These are phyloP conservation scores for Rostrohypoxylon terebratum DNA, from an alignment of 495 filamentous ascomycete species.

Conservation along the genomic window DNA sequence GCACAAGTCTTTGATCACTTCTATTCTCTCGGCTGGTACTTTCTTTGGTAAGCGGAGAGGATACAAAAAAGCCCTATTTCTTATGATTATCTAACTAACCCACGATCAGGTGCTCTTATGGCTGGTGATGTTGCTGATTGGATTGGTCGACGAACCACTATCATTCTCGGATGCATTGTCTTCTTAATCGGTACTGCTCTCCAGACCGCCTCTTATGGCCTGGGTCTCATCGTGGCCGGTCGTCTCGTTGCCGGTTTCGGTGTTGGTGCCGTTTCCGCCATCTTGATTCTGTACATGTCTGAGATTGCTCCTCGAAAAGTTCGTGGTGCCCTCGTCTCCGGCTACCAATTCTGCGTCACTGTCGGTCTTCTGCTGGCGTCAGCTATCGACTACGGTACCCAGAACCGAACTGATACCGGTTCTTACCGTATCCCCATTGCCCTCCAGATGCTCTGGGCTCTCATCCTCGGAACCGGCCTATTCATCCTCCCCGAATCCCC, in stretches of 20 bases:
- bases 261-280: slow-evolving; percentile 79
- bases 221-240: slow-evolving; percentile 72
- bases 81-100: background rate
- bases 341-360: slow-evolving; percentile 83
- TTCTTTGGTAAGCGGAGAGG: slow-evolving; percentile 66
- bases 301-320: slow-evolving; percentile 75
- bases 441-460: slow-evolving; percentile 76
- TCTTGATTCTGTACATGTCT: slow-evolving; percentile 83
- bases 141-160: slow-evolving; percentile 74
- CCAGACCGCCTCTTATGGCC: slow-evolving; percentile 59
- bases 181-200: slow-evolving; percentile 74
- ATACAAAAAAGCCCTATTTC: background rate
- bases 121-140: slow-evolving; percentile 76
- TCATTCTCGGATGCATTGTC: slow-evolving; percentile 72
- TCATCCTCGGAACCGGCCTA: slow-evolving; percentile 71
- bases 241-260: slow-evolving; percentile 79
- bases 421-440: slow-evolving; percentile 79
- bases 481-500: slow-evolving; percentile 80
- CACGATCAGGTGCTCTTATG: slow-evolving; percentile 65
- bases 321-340: slow-evolving; percentile 77
- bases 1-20: slow-evolving; percentile 73
- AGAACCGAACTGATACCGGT: slow-evolving; percentile 69
- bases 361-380: slow-evolving; percentile 78
- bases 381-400: slow-evolving; percentile 76
- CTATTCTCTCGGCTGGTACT: slow-evolving; percentile 79